phyloP scores from a whole-genome alignment of 2,329 filamentous ascomycete species.

The Paecilomyces formosus region DNA sequence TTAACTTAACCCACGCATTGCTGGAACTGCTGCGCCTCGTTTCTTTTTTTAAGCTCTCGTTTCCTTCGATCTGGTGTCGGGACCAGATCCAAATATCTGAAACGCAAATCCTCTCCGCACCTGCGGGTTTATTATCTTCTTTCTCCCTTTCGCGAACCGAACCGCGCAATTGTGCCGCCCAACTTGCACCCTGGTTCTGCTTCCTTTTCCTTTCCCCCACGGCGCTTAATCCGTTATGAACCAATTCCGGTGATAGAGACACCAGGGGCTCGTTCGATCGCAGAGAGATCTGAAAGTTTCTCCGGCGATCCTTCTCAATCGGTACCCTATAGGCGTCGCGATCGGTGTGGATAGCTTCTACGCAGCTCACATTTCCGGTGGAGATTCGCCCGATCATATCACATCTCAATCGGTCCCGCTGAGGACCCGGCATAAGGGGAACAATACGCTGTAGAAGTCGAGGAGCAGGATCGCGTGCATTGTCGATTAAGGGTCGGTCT shows the following conservation, averaged over 20 bases:
- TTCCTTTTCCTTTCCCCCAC: background rate
- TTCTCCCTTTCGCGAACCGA: background rate
- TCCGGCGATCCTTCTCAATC: background rate
- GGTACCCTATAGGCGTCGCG: background rate
- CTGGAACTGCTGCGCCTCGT: background rate
- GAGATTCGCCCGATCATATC: background rate
- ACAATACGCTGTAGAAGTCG: background rate
- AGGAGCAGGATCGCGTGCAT: background rate
- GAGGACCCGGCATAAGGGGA: background rate
- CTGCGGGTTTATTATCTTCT: background rate
- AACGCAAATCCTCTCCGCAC: background rate
- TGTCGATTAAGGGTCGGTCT: background rate
- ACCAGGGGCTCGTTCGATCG: background rate
- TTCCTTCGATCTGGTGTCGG: background rate
- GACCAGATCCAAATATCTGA: background rate
- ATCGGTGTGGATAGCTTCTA: background rate
- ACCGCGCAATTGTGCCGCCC: background rate
- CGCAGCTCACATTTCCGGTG: background rate
- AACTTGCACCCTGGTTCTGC: background rate
- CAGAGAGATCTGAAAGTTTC: background rate
- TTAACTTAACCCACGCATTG: background rate
- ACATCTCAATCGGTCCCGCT: background rate
- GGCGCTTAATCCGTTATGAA: background rate
- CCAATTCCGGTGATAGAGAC: background rate
- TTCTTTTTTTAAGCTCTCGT: background rate